These are phyloP conservation scores for Starmerella scarabaei DNA, from an alignment of 805 yeast species.

Conservation along the genomic window DNA sequence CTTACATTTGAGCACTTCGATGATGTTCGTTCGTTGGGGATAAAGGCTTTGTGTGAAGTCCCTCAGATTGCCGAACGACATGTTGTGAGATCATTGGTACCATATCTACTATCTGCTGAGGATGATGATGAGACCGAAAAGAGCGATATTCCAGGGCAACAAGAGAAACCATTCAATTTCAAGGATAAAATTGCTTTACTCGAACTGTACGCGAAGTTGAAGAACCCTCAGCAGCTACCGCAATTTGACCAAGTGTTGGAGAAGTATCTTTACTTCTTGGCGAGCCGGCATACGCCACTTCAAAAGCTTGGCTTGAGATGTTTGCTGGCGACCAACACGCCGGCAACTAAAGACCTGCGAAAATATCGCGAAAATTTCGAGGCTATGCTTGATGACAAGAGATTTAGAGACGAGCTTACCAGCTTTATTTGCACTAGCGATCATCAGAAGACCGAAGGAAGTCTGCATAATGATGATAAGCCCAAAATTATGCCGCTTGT, in stretches of 20 bases:
- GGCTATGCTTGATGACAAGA: conserved; percentile 66
- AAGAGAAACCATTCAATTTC: conserved; percentile 2
- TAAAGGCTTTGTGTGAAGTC: conserved; percentile 44
- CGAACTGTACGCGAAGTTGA: conserved; percentile 51
- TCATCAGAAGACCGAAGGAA: conserved; percentile 32
- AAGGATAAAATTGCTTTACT: conserved; percentile 34
- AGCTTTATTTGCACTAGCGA: conserved; percentile 35
- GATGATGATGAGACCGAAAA: conserved; percentile 16
- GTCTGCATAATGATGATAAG: conserved; percentile 51
- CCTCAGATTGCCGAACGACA: conserved; percentile 60
- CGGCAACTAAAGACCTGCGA: conserved; percentile 31
- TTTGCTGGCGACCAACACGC: conserved; percentile 49
- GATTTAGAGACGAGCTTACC: conserved; percentile 74
- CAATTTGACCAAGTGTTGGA: conserved; percentile 41
- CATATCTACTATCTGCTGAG: conserved; percentile 35
- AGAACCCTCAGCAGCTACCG: conserved; percentile 43
- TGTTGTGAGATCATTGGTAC: conserved; percentile 38
- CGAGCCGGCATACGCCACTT: conserved; percentile 45
- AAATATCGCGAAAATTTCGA: conserved; percentile 62
- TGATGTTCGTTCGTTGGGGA: conserved; percentile 39
- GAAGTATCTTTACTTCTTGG: conserved; percentile 42
- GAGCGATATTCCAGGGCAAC: not conserved
- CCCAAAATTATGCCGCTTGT: conserved; percentile 54
- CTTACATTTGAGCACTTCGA: conserved; percentile 7
- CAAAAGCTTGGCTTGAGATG: conserved; percentile 66